Evolutionary conservation across 129 eudicot genomes (phyloP).

Genomic region (Rutidosis leptorrhynchoides): DNA sequence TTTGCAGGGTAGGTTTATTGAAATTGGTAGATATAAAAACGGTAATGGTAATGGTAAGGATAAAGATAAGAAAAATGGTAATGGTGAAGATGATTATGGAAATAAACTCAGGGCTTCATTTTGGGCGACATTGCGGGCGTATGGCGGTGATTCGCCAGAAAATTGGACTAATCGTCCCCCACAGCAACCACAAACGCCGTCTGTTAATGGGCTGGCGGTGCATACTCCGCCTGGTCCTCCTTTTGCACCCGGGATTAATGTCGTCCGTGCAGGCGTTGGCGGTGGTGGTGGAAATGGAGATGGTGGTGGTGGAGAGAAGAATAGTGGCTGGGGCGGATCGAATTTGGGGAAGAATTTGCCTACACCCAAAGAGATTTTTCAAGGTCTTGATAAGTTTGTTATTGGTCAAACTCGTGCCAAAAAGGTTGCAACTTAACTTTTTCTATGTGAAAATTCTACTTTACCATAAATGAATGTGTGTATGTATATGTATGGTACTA

Average conservation of each 20-base stretch:
- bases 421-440: slow-evolving; percentile 51
- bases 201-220: slow-evolving; percentile 55
- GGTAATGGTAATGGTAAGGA: slow-evolving; percentile 20
- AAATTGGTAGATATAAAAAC: slow-evolving; percentile 61
- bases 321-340: slow-evolving; percentile 78
- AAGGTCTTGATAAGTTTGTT: slow-evolving; percentile 86
- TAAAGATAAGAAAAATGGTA: neutral
- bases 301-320: slow-evolving; percentile 37
- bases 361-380: slow-evolving; percentile 91
- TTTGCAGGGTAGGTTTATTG: slow-evolving; percentile 79
- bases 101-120: slow-evolving; percentile 53
- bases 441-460: slow-evolving; percentile 1
- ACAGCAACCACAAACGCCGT: neutral
- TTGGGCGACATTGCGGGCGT: slow-evolving; percentile 68
- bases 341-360: slow-evolving; percentile 82
- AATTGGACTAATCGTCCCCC: slow-evolving; percentile 38
- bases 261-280: slow-evolving; percentile 33
- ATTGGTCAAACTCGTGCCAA: slow-evolving; percentile 88
- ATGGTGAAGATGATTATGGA: slow-evolving; percentile 32
- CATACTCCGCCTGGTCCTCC: slow-evolving; percentile 80
- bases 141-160: slow-evolving; percentile 65
- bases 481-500: neutral
- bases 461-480: neutral
- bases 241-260: slow-evolving; percentile 72
- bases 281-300: slow-evolving; percentile 23